These are phyloP conservation scores for Phytophthora ramorum DNA, from an alignment of 352 stramenopile genomes.

Conservation along the genomic window DNA sequence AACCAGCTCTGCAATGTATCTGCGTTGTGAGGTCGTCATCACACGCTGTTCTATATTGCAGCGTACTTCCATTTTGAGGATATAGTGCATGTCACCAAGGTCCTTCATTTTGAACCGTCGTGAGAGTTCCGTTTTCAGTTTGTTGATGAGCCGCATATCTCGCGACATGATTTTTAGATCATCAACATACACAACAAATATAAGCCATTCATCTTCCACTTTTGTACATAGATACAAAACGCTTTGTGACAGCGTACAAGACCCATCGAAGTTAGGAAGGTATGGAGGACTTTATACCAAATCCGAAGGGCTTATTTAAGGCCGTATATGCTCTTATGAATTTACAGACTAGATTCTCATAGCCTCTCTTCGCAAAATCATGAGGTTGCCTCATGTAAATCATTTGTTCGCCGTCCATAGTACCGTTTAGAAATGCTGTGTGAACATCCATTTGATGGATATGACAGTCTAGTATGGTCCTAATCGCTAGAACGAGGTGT, in stretches of 20 bases:
- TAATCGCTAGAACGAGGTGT: background rate
- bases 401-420: slow-evolving; percentile 2
- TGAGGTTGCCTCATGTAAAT: slow-evolving; percentile 14
- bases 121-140: slow-evolving; percentile 25
- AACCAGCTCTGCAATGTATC: slow-evolving; percentile 10
- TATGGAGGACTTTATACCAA: slow-evolving; percentile 33
- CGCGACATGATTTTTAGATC: slow-evolving; percentile 32
- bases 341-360: background rate
- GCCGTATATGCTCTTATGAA: background rate
- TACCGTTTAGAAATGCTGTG: slow-evolving; percentile 19
- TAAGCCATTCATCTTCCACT: slow-evolving; percentile 35
- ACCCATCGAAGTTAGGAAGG: slow-evolving; percentile 19
- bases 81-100: slow-evolving; percentile 14
- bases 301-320: slow-evolving; percentile 9
- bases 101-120: slow-evolving; percentile 27
- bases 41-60: slow-evolving; percentile 3
- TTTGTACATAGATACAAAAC: slow-evolving; percentile 40
- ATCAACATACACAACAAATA: slow-evolving; percentile 40
- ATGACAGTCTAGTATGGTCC: slow-evolving; percentile 10
- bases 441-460: slow-evolving; percentile 10
- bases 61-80: slow-evolving; percentile 5
- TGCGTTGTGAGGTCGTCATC: slow-evolving; percentile 11
- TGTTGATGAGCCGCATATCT: slow-evolving; percentile 17
- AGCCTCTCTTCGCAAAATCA: slow-evolving; percentile 8
- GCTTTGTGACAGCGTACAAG: slow-evolving; percentile 36